Base-by-base conservation (phyloP, 305 asterid species). In the Caryopteris hybrid region DNA sequence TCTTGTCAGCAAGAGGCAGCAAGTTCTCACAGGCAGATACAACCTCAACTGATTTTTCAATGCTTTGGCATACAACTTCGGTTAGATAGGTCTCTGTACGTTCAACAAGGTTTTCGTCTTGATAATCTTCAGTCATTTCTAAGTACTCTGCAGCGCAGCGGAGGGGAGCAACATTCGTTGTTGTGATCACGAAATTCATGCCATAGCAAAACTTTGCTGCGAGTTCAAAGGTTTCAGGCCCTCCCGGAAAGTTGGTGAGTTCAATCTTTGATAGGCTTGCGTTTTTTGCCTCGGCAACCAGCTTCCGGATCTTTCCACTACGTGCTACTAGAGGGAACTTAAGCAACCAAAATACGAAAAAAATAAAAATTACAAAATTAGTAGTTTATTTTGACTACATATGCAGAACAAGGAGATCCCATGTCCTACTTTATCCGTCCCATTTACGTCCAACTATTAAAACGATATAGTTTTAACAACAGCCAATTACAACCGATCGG, bases 121-220 rank as follows among this genome's bases (percentile, higher is more conserved):
- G 79, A 66, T 79, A 83, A 16, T 84, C 85, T 18, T 81, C 85
- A 0, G 78, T 81, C 96, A 86, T 86, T 68, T 86, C 91, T 72
- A 88, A 59, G 76, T 78, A 85, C 72, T 84, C 87, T 8, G 91
- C 87, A 4, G 83, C 84, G 60, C 93, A 88, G n/a, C 81, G 86
- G 5, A 88, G 72, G 16, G 77, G 79, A 25, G 87, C 93, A 13
- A 84, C 88, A 14, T 88, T 88, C 38, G 80, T 61, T 13, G 80
- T 61, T n/a, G 89, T 86, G 79, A 88, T 83, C 76, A 80, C 89
- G 8, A 88, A 84, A 65, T 86, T 88, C 73, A 84, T 80, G 21
- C 88, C 89, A 18, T 88, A 88, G 54, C 91, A 86, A 64, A 86
- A 88, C 52, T 81, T 86, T 0, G 88, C 89, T 0, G 88, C 91